Conservation (phyloP, 1,139 yeast species). For the Taphrina communis region DNA sequence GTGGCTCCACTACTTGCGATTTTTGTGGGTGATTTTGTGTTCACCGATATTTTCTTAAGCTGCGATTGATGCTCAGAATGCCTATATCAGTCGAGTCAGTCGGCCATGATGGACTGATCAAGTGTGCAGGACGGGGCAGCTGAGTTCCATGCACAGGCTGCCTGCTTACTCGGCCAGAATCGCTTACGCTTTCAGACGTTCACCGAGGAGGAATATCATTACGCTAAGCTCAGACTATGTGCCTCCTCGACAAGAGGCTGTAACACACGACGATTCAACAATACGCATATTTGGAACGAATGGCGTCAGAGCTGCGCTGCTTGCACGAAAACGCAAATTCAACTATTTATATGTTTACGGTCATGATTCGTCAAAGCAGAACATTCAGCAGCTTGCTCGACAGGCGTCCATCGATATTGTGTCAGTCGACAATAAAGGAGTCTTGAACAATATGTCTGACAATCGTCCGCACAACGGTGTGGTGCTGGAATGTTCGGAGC, state of each 20-base stretch:
- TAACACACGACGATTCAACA: background rate
- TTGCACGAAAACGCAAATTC: conserved; percentile 16
- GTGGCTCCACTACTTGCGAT: no score
- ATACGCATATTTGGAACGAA: conserved; percentile 24
- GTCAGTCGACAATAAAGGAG: conserved; percentile 18
- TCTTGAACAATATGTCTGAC: conserved; percentile 11
- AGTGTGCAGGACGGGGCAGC: no score
- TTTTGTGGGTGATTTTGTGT: no score
- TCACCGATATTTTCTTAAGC: no score
- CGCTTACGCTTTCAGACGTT: background rate
- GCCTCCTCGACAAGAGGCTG: background rate
- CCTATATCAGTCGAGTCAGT: no score
- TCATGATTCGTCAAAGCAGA: background rate
- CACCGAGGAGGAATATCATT: background rate
- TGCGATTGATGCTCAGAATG: no score
- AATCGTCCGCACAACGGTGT: conserved; percentile 35
- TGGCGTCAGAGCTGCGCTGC: conserved; percentile 23
- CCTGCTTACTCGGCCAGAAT: background rate
- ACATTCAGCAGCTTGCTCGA: conserved; percentile 10
- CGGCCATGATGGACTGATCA: no score
- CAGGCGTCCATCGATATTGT: conserved; percentile 2
- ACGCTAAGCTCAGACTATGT: background rate
- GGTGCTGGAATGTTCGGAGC: conserved; percentile 20
- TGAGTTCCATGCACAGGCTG: background rate
- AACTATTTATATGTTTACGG: background rate